Evolutionary conservation across 2,329 filamentous ascomycete species (phyloP), one percentile per base, ranked within the genome.

Genomic region (Ophiostoma sp.): DNA sequence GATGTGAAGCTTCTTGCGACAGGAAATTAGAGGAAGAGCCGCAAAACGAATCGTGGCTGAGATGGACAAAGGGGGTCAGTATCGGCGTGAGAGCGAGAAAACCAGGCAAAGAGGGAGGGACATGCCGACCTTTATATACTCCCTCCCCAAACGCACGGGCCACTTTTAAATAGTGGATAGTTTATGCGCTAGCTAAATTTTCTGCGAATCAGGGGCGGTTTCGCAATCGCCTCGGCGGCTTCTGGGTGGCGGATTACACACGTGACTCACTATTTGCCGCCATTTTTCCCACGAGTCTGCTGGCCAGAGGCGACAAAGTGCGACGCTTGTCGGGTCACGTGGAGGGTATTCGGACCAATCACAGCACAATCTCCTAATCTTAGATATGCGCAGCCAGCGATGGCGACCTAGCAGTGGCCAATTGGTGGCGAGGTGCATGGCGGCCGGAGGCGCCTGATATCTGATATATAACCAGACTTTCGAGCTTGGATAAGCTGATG

Each of bases 191-290:
- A 74, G 71, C 54, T 11, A 62, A 70, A 60, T 68, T 71, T 71
- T 74, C 71, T 69, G 67, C 73, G 71, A 74, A 74, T 74, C 72
- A 74, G 67, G 65, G 70, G 68, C 48, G 10, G 54, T 67, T 71
- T 68, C 68, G 68, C 72, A 72, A 73, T 74, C 72, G 70, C 68
- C 67, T 67, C 70, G 70, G 68, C 69, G 39, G 68, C 70, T 71
- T 70, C 33, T 41, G 31, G 66, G 72, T 72, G 72, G 73, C 70
- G 71, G 41, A 10, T 64, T 48, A 13, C 17, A 1, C 70, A 71
- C 71, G 73, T 72, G 73, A 67, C 39, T 31, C 36, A 15, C 11
- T 27, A n/a, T 67, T 48, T 31, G 36, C 62, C 20, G n/a, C 23
- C 39, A 27, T 33, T 67, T 67, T 48, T 31, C 39, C 64, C 39